phyloP scores from a whole-genome alignment of 2,329 filamentous ascomycete genomes.

The Penicillium sp. region DNA sequence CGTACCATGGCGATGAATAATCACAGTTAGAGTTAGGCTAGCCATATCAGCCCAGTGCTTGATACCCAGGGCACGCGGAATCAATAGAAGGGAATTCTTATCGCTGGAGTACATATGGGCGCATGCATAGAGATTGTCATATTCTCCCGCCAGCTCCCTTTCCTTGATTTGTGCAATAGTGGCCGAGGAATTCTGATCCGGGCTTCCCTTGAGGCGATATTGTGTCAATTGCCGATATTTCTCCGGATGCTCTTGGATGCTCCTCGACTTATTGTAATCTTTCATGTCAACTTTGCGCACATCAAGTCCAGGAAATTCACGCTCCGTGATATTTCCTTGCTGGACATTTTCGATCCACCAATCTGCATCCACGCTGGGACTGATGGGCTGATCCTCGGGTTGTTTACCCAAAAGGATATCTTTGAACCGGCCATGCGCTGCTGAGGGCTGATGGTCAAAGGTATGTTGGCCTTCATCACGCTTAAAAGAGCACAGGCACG shows the following conservation, averaged over 20 bases:
- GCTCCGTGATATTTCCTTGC: constrained; percentile 24
- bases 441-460: constrained; percentile 29
- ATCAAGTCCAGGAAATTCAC: constrained; percentile 41
- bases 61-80: constrained; percentile 47
- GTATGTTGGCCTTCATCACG: constrained; percentile 31
- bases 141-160: constrained; percentile 30
- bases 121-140: constrained; percentile 52
- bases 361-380: constrained; percentile 34
- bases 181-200: constrained; percentile 24
- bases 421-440: constrained; percentile 28
- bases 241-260: constrained; percentile 26
- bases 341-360: constrained; percentile 32
- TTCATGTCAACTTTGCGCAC: constrained; percentile 51
- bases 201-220: constrained; percentile 44
- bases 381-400: constrained; percentile 31
- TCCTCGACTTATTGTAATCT: constrained; percentile 39
- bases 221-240: constrained; percentile 43
- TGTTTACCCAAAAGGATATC: constrained; percentile 26
- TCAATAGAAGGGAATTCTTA: constrained; percentile 50
- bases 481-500: constrained; percentile 50
- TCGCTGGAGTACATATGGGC: constrained; percentile 55
- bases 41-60: constrained; percentile 41
- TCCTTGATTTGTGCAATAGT: constrained; percentile 15
- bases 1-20: constrained; percentile 42
- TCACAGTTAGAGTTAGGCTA: constrained; percentile 46